Evolutionary conservation across 2,329 filamentous ascomycete genomes (phyloP).

Genomic region (Ascocoryne sarcoides): DNA sequence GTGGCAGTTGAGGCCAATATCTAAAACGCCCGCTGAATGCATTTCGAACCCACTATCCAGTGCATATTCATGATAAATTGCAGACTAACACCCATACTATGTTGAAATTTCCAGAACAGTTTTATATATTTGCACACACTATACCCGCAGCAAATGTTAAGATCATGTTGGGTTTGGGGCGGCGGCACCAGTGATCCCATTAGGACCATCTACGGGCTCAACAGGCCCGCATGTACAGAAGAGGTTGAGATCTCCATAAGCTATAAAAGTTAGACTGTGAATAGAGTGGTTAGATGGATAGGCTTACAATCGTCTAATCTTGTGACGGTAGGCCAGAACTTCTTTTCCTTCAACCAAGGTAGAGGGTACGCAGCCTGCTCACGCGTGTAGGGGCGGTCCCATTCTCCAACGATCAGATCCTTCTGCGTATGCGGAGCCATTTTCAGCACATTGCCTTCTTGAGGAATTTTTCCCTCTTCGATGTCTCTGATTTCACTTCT

Average conservation of each 20-base stretch:
- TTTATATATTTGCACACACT: no score
- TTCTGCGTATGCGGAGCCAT: conserved; percentile 79
- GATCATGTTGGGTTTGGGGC: conserved; percentile 20
- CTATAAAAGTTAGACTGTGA: conserved; percentile 33
- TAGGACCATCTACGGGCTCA: conserved; percentile 34
- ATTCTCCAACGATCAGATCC: conserved; percentile 67
- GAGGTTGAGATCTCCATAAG: conserved; percentile 83
- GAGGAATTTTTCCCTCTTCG: conserved; percentile 69
- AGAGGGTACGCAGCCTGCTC: conserved; percentile 84
- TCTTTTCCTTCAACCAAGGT: conserved; percentile 80
- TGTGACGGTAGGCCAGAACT: conserved; percentile 90
- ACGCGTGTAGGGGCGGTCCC: conserved; percentile 73
- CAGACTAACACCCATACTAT: neutral
- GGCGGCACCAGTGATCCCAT: conserved; percentile 19
- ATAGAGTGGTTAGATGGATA: neutral
- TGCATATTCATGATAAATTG: neutral
- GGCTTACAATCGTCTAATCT: conserved; percentile 76
- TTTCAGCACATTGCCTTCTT: conserved; percentile 76
- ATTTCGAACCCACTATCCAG: neutral
- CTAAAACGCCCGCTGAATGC: neutral
- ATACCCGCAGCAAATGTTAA: neutral
- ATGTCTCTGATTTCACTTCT: conserved; percentile 75
- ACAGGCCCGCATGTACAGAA: conserved; percentile 93
- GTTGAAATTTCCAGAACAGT: conserved; percentile 5
- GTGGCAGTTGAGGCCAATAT: conserved; percentile 12